Base-by-base conservation (phyloP, 2,329 filamentous ascomycete species). In the Seiridium unicorne region DNA sequence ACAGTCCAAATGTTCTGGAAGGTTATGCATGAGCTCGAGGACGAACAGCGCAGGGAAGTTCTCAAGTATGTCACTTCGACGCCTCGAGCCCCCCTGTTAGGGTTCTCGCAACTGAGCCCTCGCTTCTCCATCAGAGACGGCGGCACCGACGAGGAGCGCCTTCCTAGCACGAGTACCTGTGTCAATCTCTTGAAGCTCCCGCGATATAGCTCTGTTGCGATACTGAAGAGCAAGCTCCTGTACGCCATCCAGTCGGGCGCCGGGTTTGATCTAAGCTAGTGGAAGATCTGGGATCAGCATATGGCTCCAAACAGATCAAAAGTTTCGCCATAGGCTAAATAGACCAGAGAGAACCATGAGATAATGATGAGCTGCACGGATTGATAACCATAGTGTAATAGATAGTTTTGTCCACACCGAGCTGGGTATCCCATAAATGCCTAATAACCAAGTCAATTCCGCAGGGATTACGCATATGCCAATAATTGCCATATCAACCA, bases 31-130 rank as follows among this genome's bases (percentile, higher is more conserved):
- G 79, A 80, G 3, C 84, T 99, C 62, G 82, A 82, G 8, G 93
- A 97, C 68, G 81, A 81, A 31, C 91, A 98, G 72, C 84, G 92
- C 3, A 83, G 93, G 32, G 91, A 93, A 60, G 91, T 99, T 61
- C 83, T 99, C 64, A 97, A 97, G 70, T 99, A 97, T 67, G 95
- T 98, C 51, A 99, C 93, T 4, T 94, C 90, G 35, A 97, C 95
- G 8, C 94, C 95, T 0, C 83, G 95, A 44, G 94, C 93, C 36
- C 95, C 95, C 3, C 78, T 99, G 49, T 78, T 98, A 3, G 95
- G 95, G 0, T 99, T 99, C 71, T 86, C 87, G 18, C 90, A 95
- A 69, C 77, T 99, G 64, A 90, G 89, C 60, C 95, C 95, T 2
- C 81, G 83, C 44, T 99, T 99, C 73, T 94, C 89, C 70, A 98